Conservation (phyloP, 805 yeast species). For the Yamadazyma olivae region DNA sequence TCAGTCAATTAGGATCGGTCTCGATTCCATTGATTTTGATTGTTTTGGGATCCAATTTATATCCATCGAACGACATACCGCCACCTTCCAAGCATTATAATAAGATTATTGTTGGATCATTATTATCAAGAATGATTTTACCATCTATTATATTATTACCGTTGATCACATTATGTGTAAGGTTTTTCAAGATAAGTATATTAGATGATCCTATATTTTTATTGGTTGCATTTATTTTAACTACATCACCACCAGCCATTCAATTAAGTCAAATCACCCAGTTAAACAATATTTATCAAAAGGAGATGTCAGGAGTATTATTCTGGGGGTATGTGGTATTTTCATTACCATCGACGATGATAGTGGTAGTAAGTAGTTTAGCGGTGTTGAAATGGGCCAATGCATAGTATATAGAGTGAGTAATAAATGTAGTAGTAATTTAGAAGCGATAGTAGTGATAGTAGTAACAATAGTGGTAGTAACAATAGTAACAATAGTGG, state of each 20-base stretch:
- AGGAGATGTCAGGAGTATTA: slow-evolving; percentile 78
- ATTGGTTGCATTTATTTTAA: slow-evolving; percentile 70
- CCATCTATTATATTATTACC: slow-evolving; percentile 72
- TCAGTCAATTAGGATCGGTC: slow-evolving; percentile 66
- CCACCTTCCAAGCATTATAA: slow-evolving; percentile 61
- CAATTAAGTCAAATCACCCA: slow-evolving; percentile 81
- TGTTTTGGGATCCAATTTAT: slow-evolving; percentile 75
- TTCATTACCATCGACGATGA: slow-evolving; percentile 73
- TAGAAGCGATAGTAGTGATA: no score
- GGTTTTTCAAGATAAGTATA: slow-evolving; percentile 61
- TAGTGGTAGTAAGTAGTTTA: slow-evolving; percentile 66
- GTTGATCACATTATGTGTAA: slow-evolving; percentile 59
- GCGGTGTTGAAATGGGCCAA: slow-evolving; percentile 54
- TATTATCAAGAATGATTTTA: slow-evolving; percentile 72
- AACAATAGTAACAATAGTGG: no score
- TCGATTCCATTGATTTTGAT: slow-evolving; percentile 75
- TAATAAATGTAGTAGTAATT: no score
- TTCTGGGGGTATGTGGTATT: slow-evolving; percentile 80
- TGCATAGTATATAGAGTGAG: slow-evolving; percentile 2
- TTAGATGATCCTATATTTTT: slow-evolving; percentile 79
- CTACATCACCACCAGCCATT: slow-evolving; percentile 81
- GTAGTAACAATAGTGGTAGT: no score
- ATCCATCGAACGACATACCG: slow-evolving; percentile 66
- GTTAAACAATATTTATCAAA: slow-evolving; percentile 69
- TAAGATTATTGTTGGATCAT: slow-evolving; percentile 65